Base-by-base conservation (phyloP, 2,329 filamentous ascomycete genomes). In the Parascedosporium putredinis region DNA sequence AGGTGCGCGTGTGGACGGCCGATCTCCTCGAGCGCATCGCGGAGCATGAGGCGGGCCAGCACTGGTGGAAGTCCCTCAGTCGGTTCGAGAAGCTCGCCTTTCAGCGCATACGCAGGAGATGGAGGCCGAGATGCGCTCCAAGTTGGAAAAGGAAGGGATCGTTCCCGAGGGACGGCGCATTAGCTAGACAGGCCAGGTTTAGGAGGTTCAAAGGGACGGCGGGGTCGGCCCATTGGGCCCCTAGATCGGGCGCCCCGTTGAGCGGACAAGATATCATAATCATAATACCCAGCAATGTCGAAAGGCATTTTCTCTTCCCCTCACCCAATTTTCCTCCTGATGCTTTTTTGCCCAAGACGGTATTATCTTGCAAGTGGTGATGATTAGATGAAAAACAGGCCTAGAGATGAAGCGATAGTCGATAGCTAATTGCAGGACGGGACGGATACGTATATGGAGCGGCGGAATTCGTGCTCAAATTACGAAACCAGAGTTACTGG, bases 41-140 rank as follows among this genome's bases (percentile, higher is more conserved):
- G 56, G 82, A 84, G 51, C 91, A 98, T 66, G 86, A 94, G 60
- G 93, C 89, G 8, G 93, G 93, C 2, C 78, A 89, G 59, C 88
- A 97, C 67, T 97, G 93, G 76, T 98, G 91, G 88, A 81, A 77
- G 55, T 80, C 81, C 25, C 70, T 98, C 45, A 93, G 89, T 51
- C 76, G 88, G 42, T 98, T 96, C 62, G 84, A 90, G 57, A 94
- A 91, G 67, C 68, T 95, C 55, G 91, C 86, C 3, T 95, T 85
- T 60, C 83, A 85, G 56, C 78, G 91, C 45, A 81, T 94, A 45
- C 83, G 84, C 63, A 77, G 83, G 88, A 81, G 57, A 66, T 69
- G 6, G 78, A 82, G 46, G 66, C 68, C 2, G 78, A 81, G 57
- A 65, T 66, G 64, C 70, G 64, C 50, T 63, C 59, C 25, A 72